Conservation (phyloP, 2,329 filamentous ascomycete genomes). For the Nannizziopsis barbatae region DNA sequence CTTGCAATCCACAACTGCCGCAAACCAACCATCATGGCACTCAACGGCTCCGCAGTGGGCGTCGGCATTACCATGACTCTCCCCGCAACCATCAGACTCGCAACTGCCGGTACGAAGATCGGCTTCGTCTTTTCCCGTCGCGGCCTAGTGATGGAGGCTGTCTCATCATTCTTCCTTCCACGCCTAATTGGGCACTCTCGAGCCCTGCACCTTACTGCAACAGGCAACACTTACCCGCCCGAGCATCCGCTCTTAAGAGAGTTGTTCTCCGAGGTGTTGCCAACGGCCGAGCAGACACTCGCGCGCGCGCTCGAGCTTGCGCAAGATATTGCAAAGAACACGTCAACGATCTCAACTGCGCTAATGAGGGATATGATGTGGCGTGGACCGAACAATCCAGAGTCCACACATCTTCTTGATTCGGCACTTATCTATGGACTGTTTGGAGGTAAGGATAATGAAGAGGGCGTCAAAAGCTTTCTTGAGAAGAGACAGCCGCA, state of each 20-base stretch:
- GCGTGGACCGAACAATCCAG: slow-evolving; percentile 42
- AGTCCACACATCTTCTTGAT: slow-evolving; percentile 61
- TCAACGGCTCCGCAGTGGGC: slow-evolving; percentile 47
- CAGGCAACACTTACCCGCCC: slow-evolving; percentile 50
- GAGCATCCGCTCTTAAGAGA: slow-evolving; percentile 42
- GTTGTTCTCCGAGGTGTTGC: slow-evolving; percentile 56
- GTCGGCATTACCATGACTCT: slow-evolving; percentile 50
- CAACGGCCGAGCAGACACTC: slow-evolving; percentile 49
- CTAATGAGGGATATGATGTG: slow-evolving; percentile 65
- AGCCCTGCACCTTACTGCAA: slow-evolving; percentile 55
- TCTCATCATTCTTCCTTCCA: slow-evolving; percentile 60
- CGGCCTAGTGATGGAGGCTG: slow-evolving; percentile 62
- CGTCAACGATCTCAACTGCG: slow-evolving; percentile 51
- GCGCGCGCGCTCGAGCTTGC: slow-evolving; percentile 55
- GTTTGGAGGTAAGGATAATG: slow-evolving; percentile 46
- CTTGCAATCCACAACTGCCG: slow-evolving; percentile 48
- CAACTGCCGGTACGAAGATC: slow-evolving; percentile 50
- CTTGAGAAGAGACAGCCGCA: slow-evolving; percentile 54
- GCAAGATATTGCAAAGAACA: slow-evolving; percentile 54
- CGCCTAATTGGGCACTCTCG: slow-evolving; percentile 55
- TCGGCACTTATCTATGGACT: slow-evolving; percentile 32
- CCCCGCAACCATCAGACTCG: slow-evolving; percentile 47
- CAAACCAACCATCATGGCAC: slow-evolving; percentile 46
- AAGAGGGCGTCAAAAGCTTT: slow-evolving; percentile 58
- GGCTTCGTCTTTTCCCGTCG: slow-evolving; percentile 64